These are phyloP conservation scores for Cairneyella variabilis DNA, from an alignment of 495 filamentous ascomycete genomes.

Conservation along the genomic window DNA sequence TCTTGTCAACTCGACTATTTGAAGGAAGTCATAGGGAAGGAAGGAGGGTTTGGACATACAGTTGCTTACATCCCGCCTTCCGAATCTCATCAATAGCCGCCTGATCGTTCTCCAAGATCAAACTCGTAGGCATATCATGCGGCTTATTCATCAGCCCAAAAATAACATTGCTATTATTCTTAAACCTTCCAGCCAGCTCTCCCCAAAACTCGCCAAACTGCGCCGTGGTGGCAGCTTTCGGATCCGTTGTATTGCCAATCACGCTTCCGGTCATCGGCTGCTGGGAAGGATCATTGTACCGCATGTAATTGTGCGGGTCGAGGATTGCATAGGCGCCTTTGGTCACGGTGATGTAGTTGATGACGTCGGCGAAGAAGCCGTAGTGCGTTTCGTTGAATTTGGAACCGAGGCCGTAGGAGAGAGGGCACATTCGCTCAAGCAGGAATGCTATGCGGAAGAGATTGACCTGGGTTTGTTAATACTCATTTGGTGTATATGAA, in stretches of 20 bases:
- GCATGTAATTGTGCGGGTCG: conserved; percentile 54
- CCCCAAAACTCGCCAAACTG: conserved; percentile 53
- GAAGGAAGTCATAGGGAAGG: too few species aligned
- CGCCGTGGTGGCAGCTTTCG: conserved; percentile 39
- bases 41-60: conserved; percentile 4
- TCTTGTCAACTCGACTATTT: conserved; percentile 1
- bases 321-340: conserved; percentile 45
- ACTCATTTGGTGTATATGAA: not conserved
- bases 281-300: conserved; percentile 47
- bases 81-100: conserved; percentile 46
- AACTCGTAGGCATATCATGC: conserved; percentile 45
- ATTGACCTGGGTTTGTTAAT: conserved; percentile 33
- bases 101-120: conserved; percentile 45
- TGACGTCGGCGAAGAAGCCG: conserved; percentile 40
- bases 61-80: conserved; percentile 31
- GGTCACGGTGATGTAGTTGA: conserved; percentile 48
- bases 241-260: conserved; percentile 43
- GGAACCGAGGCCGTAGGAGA: conserved; percentile 42
- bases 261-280: conserved; percentile 46
- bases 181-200: conserved; percentile 43
- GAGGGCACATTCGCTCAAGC: conserved; percentile 50
- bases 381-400: conserved; percentile 51
- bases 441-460: conserved; percentile 51
- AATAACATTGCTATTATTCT: conserved; percentile 45
- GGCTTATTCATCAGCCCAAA: conserved; percentile 46